Conservation (phyloP, 139 green algal genomes). For the Eudorina sp. region DNA sequence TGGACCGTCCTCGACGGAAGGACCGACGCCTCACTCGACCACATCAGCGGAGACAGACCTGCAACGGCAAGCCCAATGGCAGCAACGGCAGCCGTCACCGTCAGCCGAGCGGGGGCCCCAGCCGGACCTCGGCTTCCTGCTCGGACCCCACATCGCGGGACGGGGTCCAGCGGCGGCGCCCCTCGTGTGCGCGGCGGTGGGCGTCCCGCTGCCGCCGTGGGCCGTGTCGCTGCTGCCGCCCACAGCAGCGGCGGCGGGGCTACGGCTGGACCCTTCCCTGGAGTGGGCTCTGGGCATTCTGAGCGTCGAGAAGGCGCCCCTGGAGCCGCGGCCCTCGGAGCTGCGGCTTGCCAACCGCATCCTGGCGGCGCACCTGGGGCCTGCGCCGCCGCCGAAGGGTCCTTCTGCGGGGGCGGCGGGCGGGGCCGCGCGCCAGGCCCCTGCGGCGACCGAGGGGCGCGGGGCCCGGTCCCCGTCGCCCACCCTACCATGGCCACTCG, state of each 20-base stretch:
- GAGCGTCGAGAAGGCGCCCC: not conserved
- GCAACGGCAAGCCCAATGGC: not conserved
- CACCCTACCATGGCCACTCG: not conserved
- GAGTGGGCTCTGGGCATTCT: constrained; percentile 30
- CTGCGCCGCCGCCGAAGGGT: not conserved
- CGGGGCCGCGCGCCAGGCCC: not conserved
- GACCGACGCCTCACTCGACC: no score
- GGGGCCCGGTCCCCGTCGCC: not conserved
- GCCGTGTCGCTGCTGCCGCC: not conserved
- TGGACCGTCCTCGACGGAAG: not conserved
- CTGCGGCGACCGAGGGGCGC: not conserved
- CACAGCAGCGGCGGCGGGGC: not conserved
- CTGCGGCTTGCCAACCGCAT: constrained; percentile 26
- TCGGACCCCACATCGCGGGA: not conserved
- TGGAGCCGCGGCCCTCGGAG: not conserved
- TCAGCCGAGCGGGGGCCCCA: not conserved
- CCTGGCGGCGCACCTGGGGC: not conserved
- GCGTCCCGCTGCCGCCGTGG: constrained; percentile 3
- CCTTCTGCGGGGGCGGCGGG: not conserved
- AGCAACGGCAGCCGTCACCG: not conserved
- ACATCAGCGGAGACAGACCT: not conserved
- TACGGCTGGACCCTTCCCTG: constrained; percentile 7
- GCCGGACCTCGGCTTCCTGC: not conserved
- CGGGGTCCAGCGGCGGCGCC: not conserved
- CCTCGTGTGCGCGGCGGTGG: constrained; percentile 7